Evolutionary conservation across 805 yeast genomes (phyloP).

Genomic region (Hermanozyma aechmeae): DNA sequence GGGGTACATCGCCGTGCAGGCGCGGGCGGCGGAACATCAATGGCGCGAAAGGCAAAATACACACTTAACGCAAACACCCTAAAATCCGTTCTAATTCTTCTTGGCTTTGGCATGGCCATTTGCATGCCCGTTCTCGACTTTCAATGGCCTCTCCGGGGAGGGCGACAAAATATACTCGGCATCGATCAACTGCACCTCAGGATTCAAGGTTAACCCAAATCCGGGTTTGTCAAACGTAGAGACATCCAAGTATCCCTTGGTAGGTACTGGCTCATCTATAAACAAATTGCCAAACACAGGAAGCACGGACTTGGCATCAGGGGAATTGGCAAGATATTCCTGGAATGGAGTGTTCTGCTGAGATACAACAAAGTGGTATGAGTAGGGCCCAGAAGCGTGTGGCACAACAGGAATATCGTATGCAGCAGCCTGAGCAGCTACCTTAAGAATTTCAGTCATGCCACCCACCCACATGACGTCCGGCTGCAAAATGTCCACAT

Average conservation of each 20-base stretch:
- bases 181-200: constrained; percentile 29
- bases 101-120: no score
- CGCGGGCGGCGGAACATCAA: no score
- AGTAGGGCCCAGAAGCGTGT: constrained; percentile 46
- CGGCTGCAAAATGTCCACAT: constrained; percentile 40
- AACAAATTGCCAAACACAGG: constrained; percentile 41
- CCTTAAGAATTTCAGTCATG: constrained; percentile 36
- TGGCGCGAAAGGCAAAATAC: no score
- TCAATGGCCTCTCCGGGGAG: constrained; percentile 28
- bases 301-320: constrained; percentile 33
- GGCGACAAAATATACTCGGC: constrained; percentile 32
- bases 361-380: constrained; percentile 41
- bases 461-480: constrained; percentile 51
- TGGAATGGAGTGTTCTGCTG: constrained; percentile 45
- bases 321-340: constrained; percentile 42
- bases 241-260: constrained; percentile 32
- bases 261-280: constrained; percentile 39
- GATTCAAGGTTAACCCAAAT: constrained; percentile 39
- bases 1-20: no score
- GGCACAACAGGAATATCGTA: constrained; percentile 46
- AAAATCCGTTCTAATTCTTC: no score
- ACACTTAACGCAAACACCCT: no score
- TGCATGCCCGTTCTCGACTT: constrained; percentile 1
- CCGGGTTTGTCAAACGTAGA: constrained; percentile 38
- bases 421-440: constrained; percentile 42